Conservation (phyloP, 2,329 filamentous ascomycete species). For the Verticillium albo-atrum region DNA sequence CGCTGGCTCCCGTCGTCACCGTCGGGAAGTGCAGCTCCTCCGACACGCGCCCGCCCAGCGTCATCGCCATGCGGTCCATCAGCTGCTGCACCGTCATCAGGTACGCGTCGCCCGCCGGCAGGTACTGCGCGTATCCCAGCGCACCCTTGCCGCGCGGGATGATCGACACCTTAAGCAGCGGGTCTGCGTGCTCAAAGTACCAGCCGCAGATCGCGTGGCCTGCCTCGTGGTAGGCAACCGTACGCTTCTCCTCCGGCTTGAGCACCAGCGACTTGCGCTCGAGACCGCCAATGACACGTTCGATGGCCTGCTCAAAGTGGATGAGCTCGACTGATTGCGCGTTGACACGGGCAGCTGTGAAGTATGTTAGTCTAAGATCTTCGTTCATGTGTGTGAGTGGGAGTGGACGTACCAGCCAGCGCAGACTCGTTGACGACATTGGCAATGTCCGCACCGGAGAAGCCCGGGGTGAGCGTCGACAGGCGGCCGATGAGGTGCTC, state of each 20-base stretch:
- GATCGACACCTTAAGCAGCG: constrained; percentile 95
- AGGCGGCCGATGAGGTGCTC: constrained; percentile 85
- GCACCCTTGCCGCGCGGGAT: constrained; percentile 93
- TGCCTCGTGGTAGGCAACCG: constrained; percentile 96
- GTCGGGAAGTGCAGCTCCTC: constrained; percentile 97
- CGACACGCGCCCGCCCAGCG: constrained; percentile 87
- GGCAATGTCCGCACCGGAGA: constrained; percentile 95
- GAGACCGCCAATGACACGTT: constrained; percentile 91
- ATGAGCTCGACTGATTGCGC: constrained; percentile 78
- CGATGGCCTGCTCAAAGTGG: constrained; percentile 96
- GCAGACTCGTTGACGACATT: constrained; percentile 98
- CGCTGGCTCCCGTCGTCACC: constrained; percentile 89
- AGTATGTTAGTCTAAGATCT: constrained; percentile 30
- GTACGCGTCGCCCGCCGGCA: constrained; percentile 88
- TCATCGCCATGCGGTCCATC: constrained; percentile 99
- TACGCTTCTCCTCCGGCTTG: constrained; percentile 88
- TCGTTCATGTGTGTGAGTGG: neutral
- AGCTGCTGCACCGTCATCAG: constrained; percentile 93
- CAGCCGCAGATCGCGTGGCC: constrained; percentile 98
- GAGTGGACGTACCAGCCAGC: constrained; percentile 69
- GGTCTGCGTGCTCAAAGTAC: constrained; percentile 96
- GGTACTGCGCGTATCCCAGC: constrained; percentile 92
- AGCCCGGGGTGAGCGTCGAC: constrained; percentile 88
- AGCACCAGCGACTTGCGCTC: constrained; percentile 97
- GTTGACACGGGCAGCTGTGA: constrained; percentile 72